Evolutionary conservation across 768 basidiomycete genomes (phyloP).

Genomic region (Lentinula raphanica): DNA sequence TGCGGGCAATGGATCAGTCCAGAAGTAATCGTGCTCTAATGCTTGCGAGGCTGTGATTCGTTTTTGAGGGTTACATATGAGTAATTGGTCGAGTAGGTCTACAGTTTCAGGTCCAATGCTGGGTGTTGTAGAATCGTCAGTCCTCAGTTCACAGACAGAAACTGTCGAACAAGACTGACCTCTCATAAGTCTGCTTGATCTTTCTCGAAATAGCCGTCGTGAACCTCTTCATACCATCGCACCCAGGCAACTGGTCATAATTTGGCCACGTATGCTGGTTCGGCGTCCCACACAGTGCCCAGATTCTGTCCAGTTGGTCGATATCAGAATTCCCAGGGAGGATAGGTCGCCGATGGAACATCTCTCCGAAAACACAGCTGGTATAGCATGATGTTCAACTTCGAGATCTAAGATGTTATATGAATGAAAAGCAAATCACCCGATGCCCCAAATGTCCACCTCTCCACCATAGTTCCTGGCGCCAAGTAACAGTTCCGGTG

Average conservation of each 20-base stretch:
- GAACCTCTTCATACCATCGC: slow-evolving; percentile 73
- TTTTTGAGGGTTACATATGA: slow-evolving; percentile 78
- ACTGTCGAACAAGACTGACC: slow-evolving; percentile 37
- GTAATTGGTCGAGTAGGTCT: slow-evolving; percentile 77
- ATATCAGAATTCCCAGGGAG: slow-evolving; percentile 83
- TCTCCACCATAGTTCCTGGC: slow-evolving; percentile 87
- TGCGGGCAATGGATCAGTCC: slow-evolving; percentile 83
- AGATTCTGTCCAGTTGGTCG: slow-evolving; percentile 90
- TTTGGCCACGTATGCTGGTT: slow-evolving; percentile 80
- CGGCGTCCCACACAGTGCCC: slow-evolving; percentile 84
- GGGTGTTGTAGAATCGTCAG: slow-evolving; percentile 38
- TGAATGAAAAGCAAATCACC: slow-evolving; percentile 35
- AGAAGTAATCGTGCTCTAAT: slow-evolving; percentile 91
- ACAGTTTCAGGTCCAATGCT: slow-evolving; percentile 71
- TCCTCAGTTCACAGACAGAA: slow-evolving; percentile 6
- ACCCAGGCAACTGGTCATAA: slow-evolving; percentile 68
- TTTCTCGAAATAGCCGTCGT: slow-evolving; percentile 42
- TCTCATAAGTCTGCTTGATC: slow-evolving; percentile 53
- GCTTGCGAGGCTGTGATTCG: slow-evolving; percentile 83
- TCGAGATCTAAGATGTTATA: neutral
- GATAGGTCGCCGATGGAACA: slow-evolving; percentile 85
- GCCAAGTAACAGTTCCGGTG: slow-evolving; percentile 88
- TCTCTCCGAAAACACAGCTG: slow-evolving; percentile 95
- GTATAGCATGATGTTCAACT: neutral
- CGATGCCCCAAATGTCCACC: slow-evolving; percentile 97